phyloP scores from a whole-genome alignment of 768 basidiomycete species.

The Galerina marginata region DNA sequence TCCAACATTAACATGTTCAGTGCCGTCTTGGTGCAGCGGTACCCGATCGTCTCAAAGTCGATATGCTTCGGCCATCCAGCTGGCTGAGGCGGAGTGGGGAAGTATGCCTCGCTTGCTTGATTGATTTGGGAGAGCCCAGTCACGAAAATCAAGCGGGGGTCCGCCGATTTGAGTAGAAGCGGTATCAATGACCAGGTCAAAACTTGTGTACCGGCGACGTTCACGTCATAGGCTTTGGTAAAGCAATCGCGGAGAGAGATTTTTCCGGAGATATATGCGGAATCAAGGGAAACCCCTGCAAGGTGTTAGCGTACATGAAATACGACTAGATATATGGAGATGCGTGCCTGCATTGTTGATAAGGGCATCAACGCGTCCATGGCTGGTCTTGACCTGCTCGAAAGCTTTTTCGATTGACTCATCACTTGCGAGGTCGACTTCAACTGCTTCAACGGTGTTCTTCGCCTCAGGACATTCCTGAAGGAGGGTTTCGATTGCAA shows the following conservation, averaged over 20 bases:
- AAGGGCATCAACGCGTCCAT: not conserved
- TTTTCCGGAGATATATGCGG: not conserved
- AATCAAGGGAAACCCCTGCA: not conserved
- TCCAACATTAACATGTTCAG: constrained; percentile 6
- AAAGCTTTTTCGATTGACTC: constrained; percentile 6
- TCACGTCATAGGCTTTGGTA: constrained; percentile 2
- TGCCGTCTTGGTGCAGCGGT: not conserved
- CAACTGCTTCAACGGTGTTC: not conserved
- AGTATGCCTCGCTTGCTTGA: constrained; percentile 3
- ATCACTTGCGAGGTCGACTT: constrained; percentile 3
- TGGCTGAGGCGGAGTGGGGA: not conserved
- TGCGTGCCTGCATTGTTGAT: constrained; percentile 1
- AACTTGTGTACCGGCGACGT: not conserved
- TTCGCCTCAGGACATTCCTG: not conserved
- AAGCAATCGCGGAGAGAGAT: not conserved
- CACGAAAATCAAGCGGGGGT: constrained; percentile 1
- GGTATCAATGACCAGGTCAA: constrained; percentile 3
- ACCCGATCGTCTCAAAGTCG: constrained; percentile 4
- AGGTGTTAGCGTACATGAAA: too few species aligned
- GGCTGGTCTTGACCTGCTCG: not conserved
- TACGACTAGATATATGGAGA: not conserved
- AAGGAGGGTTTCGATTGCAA: not conserved
- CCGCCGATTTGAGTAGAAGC: not conserved
- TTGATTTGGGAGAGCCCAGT: constrained; percentile 1
- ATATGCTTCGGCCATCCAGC: constrained; percentile 5